A percentile compares a stretch with the other conserved stretches of the same genome.
Evolutionary conservation across 2,329 filamentous ascomycete genomes (phyloP).

Genomic region (Phoma sp.): DNA sequence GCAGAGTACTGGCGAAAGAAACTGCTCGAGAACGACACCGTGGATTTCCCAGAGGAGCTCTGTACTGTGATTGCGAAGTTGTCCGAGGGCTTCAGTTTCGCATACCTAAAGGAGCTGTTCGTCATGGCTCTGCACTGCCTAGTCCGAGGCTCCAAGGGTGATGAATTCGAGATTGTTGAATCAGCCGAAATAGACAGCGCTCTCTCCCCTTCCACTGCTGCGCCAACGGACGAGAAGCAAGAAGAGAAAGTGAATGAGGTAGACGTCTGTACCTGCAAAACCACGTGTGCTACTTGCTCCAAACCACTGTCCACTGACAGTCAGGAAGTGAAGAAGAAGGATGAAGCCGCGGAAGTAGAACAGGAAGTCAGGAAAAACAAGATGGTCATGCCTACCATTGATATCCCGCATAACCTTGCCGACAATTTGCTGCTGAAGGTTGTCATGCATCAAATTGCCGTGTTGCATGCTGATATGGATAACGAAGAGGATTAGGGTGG

Average conservation of each 20-base stretch:
- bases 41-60: slow-evolving; percentile 49
- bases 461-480: slow-evolving; percentile 47
- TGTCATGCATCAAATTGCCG: slow-evolving; percentile 45
- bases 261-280: slow-evolving; percentile 26
- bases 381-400: slow-evolving; percentile 28
- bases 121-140: slow-evolving; percentile 47
- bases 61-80: slow-evolving; percentile 41
- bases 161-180: slow-evolving; percentile 35
- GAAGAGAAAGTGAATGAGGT: slow-evolving; percentile 2
- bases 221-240: background rate
- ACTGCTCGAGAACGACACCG: slow-evolving; percentile 34
- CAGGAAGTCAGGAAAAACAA: slow-evolving; percentile 26
- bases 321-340: slow-evolving; percentile 5
- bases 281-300: slow-evolving; percentile 28
- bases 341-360: slow-evolving; percentile 19
- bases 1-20: slow-evolving; percentile 52
- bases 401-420: slow-evolving; percentile 30
- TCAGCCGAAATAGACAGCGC: slow-evolving; percentile 31
- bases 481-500: slow-evolving; percentile 18
- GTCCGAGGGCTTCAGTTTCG: slow-evolving; percentile 51
- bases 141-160: slow-evolving; percentile 35
- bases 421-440: slow-evolving; percentile 40
- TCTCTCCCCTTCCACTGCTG: background rate
- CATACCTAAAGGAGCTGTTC: slow-evolving; percentile 52
- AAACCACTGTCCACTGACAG: slow-evolving; percentile 16